phyloP scores from a whole-genome alignment of 208 protist genomes.

The Porcisia deanei region DNA sequence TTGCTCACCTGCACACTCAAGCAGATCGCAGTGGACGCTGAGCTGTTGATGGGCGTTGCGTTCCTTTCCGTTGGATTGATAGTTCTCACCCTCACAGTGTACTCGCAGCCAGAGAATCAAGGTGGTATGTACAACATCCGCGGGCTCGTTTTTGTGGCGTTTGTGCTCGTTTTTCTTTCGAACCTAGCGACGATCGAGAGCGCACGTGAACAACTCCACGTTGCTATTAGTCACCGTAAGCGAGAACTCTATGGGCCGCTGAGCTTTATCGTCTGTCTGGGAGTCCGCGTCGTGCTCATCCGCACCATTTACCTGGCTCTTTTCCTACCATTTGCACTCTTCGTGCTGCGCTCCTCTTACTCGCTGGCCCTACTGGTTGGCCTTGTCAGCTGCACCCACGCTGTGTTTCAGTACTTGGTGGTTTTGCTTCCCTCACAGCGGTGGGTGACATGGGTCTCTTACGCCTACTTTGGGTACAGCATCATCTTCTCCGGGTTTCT shows the following conservation, averaged over 20 bases:
- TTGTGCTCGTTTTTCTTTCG: slow-evolving; percentile 49
- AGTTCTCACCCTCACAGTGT: slow-evolving; percentile 35
- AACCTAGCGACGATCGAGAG: slow-evolving; percentile 43
- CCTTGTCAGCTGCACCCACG: slow-evolving; percentile 48
- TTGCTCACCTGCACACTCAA: slow-evolving; percentile 43
- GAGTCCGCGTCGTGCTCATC: slow-evolving; percentile 34
- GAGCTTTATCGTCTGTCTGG: slow-evolving; percentile 43
- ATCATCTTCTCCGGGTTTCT: slow-evolving; percentile 69
- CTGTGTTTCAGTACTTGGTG: slow-evolving; percentile 41
- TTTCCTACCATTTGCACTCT: slow-evolving; percentile 48
- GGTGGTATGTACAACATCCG: slow-evolving; percentile 73
- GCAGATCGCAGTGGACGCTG: slow-evolving; percentile 27
- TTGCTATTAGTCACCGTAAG: slow-evolving; percentile 52
- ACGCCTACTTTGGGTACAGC: slow-evolving; percentile 44
- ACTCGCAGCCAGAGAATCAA: slow-evolving; percentile 43
- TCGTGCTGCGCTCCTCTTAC: slow-evolving; percentile 40
- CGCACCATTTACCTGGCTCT: slow-evolving; percentile 39
- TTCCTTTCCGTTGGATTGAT: slow-evolving; percentile 36
- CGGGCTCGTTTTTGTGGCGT: slow-evolving; percentile 61
- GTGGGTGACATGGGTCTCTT: slow-evolving; percentile 24
- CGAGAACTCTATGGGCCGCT: slow-evolving; percentile 47
- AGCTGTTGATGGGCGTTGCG: slow-evolving; percentile 21
- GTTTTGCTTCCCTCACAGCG: slow-evolving; percentile 34
- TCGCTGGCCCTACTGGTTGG: slow-evolving; percentile 42
- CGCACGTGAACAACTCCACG: slow-evolving; percentile 33